Percentiles rank a stretch among this genome's conserved stretches.
Conservation (phyloP, 169 alveolate genomes). For the Eimeria maxima region DNA sequence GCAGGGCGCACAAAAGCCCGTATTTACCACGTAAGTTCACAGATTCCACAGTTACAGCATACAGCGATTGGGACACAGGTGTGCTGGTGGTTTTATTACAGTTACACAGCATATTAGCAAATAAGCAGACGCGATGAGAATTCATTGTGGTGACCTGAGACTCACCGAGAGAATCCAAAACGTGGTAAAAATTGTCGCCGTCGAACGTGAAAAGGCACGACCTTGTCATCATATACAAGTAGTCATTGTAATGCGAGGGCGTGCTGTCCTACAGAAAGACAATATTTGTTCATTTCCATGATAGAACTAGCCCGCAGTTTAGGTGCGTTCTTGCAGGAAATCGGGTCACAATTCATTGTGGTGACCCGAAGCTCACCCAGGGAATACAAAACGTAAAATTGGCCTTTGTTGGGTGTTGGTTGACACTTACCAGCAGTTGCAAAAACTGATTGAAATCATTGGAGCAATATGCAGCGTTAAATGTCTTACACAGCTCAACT, state of each 20-base stretch:
- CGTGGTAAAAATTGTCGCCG: slow-evolving; percentile 48
- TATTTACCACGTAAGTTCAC: neutral
- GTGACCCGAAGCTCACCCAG: too few relatives aligned
- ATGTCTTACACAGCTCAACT: slow-evolving; percentile 52
- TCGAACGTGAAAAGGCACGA: slow-evolving; percentile 65
- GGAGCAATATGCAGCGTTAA: slow-evolving; percentile 73
- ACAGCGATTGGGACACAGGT: neutral
- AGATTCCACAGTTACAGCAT: neutral
- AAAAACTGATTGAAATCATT: slow-evolving; percentile 74
- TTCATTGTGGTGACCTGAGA: neutral
- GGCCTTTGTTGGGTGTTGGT: neutral
- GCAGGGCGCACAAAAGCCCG: neutral
- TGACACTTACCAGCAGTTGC: slow-evolving; percentile 56
- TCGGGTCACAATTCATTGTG: too few relatives aligned
- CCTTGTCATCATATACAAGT: slow-evolving; percentile 32
- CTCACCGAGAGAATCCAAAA: slow-evolving; percentile 63
- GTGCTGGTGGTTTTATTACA: neutral
- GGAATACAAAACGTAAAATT: neutral
- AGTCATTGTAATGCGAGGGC: neutral
- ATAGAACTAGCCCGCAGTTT: neutral
- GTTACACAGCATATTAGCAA: neutral
- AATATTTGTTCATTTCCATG: neutral
- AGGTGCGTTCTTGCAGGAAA: neutral
- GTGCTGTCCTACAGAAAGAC: neutral
- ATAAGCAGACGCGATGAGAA: neutral